Conservation (phyloP, 371 early-diverging fungal species). For the Sanchytrium tribonematis region DNA sequence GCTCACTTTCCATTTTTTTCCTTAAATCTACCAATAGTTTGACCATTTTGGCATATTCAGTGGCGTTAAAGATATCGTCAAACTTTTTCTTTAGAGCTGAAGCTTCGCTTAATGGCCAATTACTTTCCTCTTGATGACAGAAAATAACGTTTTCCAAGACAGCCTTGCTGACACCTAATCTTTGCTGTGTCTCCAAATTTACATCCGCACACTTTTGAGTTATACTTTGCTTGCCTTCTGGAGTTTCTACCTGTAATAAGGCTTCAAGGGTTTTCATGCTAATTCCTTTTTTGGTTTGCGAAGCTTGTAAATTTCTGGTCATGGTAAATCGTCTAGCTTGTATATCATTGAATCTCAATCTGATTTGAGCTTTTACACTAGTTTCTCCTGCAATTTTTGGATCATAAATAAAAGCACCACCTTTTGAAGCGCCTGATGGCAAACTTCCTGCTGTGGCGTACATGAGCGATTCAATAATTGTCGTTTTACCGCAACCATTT, state of each 20-base stretch:
- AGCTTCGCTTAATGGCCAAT: conserved; percentile 91
- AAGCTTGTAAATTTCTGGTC: conserved; percentile 45
- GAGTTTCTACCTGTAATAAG: conserved; percentile 28
- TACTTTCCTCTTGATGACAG: conserved; percentile 97
- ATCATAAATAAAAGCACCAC: conserved; percentile 89
- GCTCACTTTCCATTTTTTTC: conserved; percentile 35
- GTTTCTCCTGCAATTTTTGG: conserved; percentile 58
- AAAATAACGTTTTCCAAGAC: conserved; percentile 96
- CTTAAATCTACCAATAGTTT: conserved; percentile 32
- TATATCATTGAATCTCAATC: conserved; percentile 53
- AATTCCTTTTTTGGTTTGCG: conserved; percentile 28
- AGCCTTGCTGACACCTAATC: conserved; percentile 65
- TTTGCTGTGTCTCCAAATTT: conserved; percentile 51
- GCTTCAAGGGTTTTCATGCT: conserved; percentile 67
- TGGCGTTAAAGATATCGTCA: conserved; percentile 93
- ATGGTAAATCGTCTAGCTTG: conserved; percentile 40
- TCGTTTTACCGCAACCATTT: conserved; percentile 97
- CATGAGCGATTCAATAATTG: conserved; percentile 92
- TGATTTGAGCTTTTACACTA: conserved; percentile 84
- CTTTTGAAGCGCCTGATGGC: conserved; percentile 63
- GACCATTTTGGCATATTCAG: conserved; percentile 25
- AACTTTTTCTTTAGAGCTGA: conserved; percentile 78
- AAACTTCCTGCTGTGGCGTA: conserved; percentile 87
- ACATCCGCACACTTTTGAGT: conserved; percentile 58
- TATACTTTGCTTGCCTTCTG: conserved; percentile 34